These are phyloP conservation scores for Pythium utonaiense DNA, from an alignment of 352 stramenopile genomes.

Conservation along the genomic window DNA sequence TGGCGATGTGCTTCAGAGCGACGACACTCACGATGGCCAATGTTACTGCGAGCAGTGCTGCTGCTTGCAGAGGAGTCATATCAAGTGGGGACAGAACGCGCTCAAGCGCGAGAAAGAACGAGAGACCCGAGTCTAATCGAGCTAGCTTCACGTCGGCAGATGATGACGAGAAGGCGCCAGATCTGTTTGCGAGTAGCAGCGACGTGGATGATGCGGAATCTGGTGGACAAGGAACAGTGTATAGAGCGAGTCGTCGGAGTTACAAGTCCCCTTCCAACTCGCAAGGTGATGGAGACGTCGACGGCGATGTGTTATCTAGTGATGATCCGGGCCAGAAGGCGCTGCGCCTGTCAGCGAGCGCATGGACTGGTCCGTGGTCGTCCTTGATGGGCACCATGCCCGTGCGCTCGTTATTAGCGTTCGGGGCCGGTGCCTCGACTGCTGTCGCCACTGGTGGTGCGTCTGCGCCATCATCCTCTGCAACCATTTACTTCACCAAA, in stretches of 20 bases:
- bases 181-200: neutral
- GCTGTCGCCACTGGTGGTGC: neutral
- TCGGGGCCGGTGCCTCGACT: slow-evolving; percentile 3
- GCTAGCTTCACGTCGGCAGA: neutral
- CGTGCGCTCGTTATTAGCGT: slow-evolving; percentile 12
- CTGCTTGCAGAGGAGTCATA: neutral
- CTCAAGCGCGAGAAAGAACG: neutral
- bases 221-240: slow-evolving; percentile 3
- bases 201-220: slow-evolving; percentile 5
- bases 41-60: slow-evolving; percentile 10
- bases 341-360: neutral
- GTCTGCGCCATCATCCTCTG: slow-evolving; percentile 6
- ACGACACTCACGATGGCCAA: slow-evolving; percentile 27
- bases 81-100: neutral
- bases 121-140: neutral
- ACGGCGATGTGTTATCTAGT: neutral
- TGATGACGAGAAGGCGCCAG: neutral
- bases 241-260: slow-evolving; percentile 2
- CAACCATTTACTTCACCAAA: slow-evolving; percentile 21
- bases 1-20: slow-evolving; percentile 60
- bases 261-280: neutral
- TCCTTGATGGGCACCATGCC: slow-evolving; percentile 3
- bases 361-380: neutral
- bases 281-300: neutral
- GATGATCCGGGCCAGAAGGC: neutral